A percentile compares a stretch with the other conserved stretches of the same genome.
These are phyloP conservation scores for Neurospora sp. DNA, from an alignment of 2,329 filamentous ascomycete species.

Conservation along the genomic window DNA sequence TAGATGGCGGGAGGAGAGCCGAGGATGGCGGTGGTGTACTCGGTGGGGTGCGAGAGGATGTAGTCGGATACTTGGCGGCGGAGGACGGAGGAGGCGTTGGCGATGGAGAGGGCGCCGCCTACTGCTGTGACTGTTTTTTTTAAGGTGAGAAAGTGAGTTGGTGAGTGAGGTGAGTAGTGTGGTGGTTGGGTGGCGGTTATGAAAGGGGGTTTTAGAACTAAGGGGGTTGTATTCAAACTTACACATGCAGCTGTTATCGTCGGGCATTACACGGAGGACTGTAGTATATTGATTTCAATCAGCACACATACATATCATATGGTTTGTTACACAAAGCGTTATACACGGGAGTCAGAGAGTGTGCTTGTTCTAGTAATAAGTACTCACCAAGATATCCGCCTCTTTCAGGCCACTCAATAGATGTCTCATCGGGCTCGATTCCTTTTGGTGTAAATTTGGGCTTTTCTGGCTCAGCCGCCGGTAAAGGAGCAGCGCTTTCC, in stretches of 20 bases:
- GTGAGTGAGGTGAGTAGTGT: background rate
- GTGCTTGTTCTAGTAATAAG: slow-evolving; percentile 15
- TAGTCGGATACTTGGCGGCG: slow-evolving; percentile 65
- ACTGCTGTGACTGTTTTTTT: slow-evolving; percentile 56
- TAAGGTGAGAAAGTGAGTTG: background rate
- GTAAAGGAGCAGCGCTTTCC: slow-evolving; percentile 19
- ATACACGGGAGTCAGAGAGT: background rate
- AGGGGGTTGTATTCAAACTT: slow-evolving; percentile 1
- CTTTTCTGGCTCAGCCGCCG: slow-evolving; percentile 9
- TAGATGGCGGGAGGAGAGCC: slow-evolving; percentile 66
- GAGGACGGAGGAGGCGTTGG: slow-evolving; percentile 40
- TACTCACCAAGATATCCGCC: slow-evolving; percentile 40
- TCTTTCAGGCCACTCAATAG: slow-evolving; percentile 38
- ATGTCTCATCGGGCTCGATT: slow-evolving; percentile 31
- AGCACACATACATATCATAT: too few relatives aligned
- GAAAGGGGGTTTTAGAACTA: background rate
- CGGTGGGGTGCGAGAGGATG: slow-evolving; percentile 62
- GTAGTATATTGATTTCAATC: slow-evolving; percentile 21
- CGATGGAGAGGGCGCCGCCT: slow-evolving; percentile 38
- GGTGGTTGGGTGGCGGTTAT: background rate
- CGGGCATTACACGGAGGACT: slow-evolving; percentile 89
- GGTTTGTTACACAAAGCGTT: too few relatives aligned
- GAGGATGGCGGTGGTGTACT: slow-evolving; percentile 68
- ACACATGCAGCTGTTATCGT: slow-evolving; percentile 87
- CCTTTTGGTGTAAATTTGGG: slow-evolving; percentile 22